A percentile compares a stretch with the other conserved stretches of the same genome.
Conservation (phyloP, 2,329 filamentous ascomycete genomes). For the Didymella pinodella region DNA sequence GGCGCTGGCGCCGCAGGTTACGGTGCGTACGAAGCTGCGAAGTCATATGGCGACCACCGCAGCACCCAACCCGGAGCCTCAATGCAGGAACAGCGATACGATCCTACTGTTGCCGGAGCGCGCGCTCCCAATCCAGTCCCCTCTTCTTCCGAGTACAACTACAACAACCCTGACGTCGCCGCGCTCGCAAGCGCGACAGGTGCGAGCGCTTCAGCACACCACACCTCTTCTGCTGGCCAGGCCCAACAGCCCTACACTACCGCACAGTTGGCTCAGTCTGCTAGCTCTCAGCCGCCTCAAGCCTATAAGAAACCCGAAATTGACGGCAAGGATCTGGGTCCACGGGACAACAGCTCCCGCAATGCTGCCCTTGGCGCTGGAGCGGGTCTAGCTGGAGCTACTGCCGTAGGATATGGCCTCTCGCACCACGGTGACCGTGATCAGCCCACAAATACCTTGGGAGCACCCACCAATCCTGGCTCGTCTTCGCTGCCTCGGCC, state of each 20-base stretch:
- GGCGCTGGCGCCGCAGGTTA: constrained; percentile 43
- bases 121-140: constrained; percentile 33
- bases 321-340: constrained; percentile 10
- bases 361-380: constrained; percentile 35
- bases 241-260: constrained; percentile 16
- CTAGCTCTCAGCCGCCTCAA: constrained; percentile 9
- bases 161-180: constrained; percentile 16
- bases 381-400: constrained; percentile 22
- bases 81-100: constrained; percentile 45
- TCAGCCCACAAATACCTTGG: constrained; percentile 1
- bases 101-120: constrained; percentile 34
- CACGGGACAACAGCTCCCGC: constrained; percentile 26
- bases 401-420: constrained; percentile 13
- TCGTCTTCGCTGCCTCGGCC: constrained; percentile 13
- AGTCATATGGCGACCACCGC: constrained; percentile 41
- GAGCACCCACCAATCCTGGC: constrained; percentile 11
- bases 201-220: background rate
- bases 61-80: constrained; percentile 41
- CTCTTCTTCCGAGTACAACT: constrained; percentile 31
- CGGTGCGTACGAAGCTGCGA: constrained; percentile 44
- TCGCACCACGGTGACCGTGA: constrained; percentile 10
- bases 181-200: constrained; percentile 15
- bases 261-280: constrained; percentile 12
- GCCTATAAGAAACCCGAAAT: constrained; percentile 14
- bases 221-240: constrained; percentile 1